phyloP scores from a whole-genome alignment of 2,329 filamentous ascomycete species.

The Colletotrichum godetiae region DNA sequence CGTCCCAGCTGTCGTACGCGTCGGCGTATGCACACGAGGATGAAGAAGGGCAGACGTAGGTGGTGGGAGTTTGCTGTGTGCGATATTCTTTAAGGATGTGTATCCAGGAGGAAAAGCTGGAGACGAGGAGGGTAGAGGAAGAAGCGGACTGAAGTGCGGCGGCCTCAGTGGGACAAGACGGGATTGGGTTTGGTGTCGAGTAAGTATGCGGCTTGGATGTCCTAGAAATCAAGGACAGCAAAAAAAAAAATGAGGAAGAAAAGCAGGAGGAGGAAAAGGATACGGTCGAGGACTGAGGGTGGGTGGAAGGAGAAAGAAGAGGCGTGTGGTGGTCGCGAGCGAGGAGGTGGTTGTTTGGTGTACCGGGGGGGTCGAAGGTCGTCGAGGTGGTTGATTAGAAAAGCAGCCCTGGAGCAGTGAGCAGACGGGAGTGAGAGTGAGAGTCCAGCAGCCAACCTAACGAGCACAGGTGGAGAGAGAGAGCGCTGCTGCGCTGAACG shows the following conservation, averaged over 20 bases:
- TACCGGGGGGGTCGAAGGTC: background rate
- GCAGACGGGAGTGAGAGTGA: background rate
- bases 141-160: constrained; percentile 8
- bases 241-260: background rate
- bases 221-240: constrained; percentile 19
- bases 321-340: background rate
- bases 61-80: background rate
- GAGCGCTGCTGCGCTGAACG: background rate
- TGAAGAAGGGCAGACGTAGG: constrained; percentile 15
- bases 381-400: constrained; percentile 36
- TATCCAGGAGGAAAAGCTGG: constrained; percentile 3
- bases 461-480: background rate
- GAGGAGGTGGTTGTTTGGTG: constrained; percentile 5
- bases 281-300: constrained; percentile 29
- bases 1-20: constrained; percentile 27
- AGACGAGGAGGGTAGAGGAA: background rate
- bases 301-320: constrained; percentile 23
- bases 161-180: constrained; percentile 30
- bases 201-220: constrained; percentile 6
- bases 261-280: constrained; percentile 35
- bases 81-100: background rate
- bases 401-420: constrained; percentile 16
- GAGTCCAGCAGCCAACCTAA: background rate
- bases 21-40: constrained; percentile 27
- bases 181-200: constrained; percentile 3